Base-by-base conservation (phyloP, 1,284 basidiomycete genomes). In the Dichomitus squalens region DNA sequence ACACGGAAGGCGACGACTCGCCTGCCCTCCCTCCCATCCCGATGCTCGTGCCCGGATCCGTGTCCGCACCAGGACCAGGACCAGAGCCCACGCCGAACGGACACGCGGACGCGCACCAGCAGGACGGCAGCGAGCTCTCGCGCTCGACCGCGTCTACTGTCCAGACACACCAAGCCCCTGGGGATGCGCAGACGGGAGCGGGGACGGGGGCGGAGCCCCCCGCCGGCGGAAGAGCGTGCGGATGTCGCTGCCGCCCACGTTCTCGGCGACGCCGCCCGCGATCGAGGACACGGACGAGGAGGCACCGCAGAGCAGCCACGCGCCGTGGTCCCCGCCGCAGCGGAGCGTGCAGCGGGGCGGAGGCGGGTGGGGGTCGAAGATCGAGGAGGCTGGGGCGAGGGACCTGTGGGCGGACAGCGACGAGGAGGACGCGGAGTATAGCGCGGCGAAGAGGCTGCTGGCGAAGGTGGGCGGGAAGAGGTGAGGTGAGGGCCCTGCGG, bases 401-500 rank as follows among this genome's bases (percentile, higher is more conserved):
- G 84, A 84, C 67, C 67, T 85, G 61, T 90, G 88, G 89, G 76
- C 79, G 61, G 85, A 92, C 66, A 88, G 86, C 65, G 85, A 85
- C 64, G 86, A 87, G 55, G 89, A 90, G 64, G 87, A 90, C 66
- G 83, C 80, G 58, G 83, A 80, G 69, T 91, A 91, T 71, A 66
- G 73, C 51, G 76, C 68, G 20, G 88, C 88, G 53, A 81, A 77
- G 72, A 73, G 66, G 58, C 60, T 87, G 70, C 73, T 91, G 63
- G 74, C 67, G 43, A 72, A 72, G 59, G 70, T 76, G 70, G 76
- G 76, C 66, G 50, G 49, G 20, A 53, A 59, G 18, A 53, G 44
- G 35, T 52, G 36, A 27, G 47, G 4, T 16, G 41, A 9, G 6
- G 9, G 33, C 31, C n/a, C n/a, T n/a, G n/a, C n/a, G n/a, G n/a